phyloP scores from a whole-genome alignment of 305 asterid genomes.

The Fraxinus sp. region DNA sequence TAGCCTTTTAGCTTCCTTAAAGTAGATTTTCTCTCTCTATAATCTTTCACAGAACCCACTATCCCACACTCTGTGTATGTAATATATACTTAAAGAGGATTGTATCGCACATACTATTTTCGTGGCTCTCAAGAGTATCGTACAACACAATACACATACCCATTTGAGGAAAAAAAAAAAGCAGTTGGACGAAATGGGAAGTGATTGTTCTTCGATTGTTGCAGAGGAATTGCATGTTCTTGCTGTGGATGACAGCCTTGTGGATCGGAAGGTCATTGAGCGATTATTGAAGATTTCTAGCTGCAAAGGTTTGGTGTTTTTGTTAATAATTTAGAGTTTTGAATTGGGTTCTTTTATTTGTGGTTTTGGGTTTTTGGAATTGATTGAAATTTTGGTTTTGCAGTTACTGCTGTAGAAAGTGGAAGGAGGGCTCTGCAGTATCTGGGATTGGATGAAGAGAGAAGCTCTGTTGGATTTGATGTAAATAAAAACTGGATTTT shows the following conservation, averaged over 20 bases:
- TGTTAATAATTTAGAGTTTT: neutral
- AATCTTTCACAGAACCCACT: slow-evolving; percentile 38
- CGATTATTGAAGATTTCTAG: slow-evolving; percentile 65
- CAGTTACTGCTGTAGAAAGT: slow-evolving; percentile 92
- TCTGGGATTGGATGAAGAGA: slow-evolving; percentile 80
- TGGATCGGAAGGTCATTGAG: slow-evolving; percentile 83
- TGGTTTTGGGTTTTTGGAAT: neutral
- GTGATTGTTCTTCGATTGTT: slow-evolving; percentile 38
- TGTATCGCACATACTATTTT: neutral
- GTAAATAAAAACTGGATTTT: slow-evolving; percentile 35
- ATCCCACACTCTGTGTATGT: slow-evolving; percentile 17
- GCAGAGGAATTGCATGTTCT: slow-evolving; percentile 74
- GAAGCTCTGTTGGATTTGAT: slow-evolving; percentile 51
- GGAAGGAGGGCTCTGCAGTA: slow-evolving; percentile 80
- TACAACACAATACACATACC: neutral
- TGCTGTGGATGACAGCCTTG: slow-evolving; percentile 83
- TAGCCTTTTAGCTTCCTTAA: slow-evolving; percentile 49
- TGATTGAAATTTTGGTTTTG: slow-evolving; percentile 12
- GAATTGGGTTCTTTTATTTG: neutral
- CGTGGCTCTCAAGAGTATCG: slow-evolving; percentile 3
- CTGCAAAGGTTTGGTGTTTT: slow-evolving; percentile 61
- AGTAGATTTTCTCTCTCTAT: slow-evolving; percentile 59
- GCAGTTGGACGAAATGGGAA: slow-evolving; percentile 21
- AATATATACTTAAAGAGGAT: neutral
- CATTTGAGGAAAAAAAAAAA: neutral